phyloP scores from a whole-genome alignment of 345 rosid genomes.

The Populus simonii region DNA sequence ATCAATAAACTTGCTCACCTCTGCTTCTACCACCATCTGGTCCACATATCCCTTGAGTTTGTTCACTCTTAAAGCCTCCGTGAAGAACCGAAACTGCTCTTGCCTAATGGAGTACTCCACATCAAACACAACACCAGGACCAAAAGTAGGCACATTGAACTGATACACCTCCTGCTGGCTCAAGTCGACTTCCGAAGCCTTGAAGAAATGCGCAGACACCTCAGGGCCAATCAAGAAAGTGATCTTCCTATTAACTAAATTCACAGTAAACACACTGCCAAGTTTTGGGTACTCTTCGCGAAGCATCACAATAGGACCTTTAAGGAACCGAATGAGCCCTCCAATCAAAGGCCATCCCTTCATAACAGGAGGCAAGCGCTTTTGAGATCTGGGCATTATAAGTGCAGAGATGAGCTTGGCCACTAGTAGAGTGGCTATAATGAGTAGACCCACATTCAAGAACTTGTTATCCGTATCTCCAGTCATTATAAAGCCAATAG shows the following conservation, averaged over 20 bases:
- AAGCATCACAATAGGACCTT: conserved; percentile 80
- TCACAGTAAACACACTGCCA: conserved; percentile 85
- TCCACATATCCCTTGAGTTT: conserved; percentile 91
- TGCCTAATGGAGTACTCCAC: conserved; percentile 84
- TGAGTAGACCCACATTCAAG: conserved; percentile 51
- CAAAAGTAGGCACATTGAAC: conserved; percentile 95
- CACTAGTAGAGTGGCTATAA: conserved; percentile 62
- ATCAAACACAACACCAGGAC: conserved; percentile 95
- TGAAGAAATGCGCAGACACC: conserved; percentile 94
- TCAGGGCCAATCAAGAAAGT: conserved; percentile 94
- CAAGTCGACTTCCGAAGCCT: conserved; percentile 80
- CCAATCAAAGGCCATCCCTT: conserved; percentile 66
- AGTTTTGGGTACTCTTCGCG: conserved; percentile 83
- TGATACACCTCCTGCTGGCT: conserved; percentile 97
- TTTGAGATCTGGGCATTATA: conserved; percentile 51
- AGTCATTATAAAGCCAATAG: conserved; percentile 4
- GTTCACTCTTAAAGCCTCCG: conserved; percentile 76
- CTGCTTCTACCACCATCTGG: conserved; percentile 91
- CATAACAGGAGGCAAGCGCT: conserved; percentile 74
- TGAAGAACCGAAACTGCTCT: conserved; percentile 95
- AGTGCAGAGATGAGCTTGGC: conserved; percentile 72
- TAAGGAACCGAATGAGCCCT: conserved; percentile 65
- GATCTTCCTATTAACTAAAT: conserved; percentile 66
- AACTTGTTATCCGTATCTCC: conserved; percentile 58
- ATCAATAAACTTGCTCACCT: conserved; percentile 37